Evolutionary conservation across 2,329 filamentous ascomycete species (phyloP), one percentile per base, ranked within the genome.

Genomic region (Verticillium nubilum): DNA sequence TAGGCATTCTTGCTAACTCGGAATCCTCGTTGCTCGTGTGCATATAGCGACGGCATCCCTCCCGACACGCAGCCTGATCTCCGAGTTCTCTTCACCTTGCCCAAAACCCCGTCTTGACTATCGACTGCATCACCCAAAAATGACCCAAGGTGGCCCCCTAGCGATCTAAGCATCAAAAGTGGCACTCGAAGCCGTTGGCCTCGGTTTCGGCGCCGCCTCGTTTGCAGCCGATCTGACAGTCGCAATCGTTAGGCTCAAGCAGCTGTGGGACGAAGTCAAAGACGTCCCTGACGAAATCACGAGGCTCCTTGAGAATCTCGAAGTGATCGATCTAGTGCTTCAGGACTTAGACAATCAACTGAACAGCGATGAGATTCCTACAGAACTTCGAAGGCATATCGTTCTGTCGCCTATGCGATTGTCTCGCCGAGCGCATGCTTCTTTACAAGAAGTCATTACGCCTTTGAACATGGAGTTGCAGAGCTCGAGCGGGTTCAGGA

Each of bases 191-290:
- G 37, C 37, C 37, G 23, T 47, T 10, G 37, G n/a, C 5, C 7
- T 47, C 9, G 37, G 37, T 19, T 12, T 47, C n/a, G 37, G 37
- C 37, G 37, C 37, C 37, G 37, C 37, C n/a, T 23, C 37, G 10
- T 47, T 23, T 7, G 37, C 37, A 12, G 37, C 37, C 37, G 37
- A 47, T 25, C 37, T 47, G n/a, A 47, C 37, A 23, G n/a, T 47
- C 9, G 37, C 37, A 7, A 17, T 58, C 4, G 1, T 62, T 9
- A 61, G 54, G 28, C 5, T 63, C 25, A 58, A 62, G n/a, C 31
- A 54, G 13, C 19, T 63, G 1, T 62, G 57, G 56, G 19, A 60
- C 28, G 60, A 63, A 19, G 56, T 60, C 33, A 54, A 60, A 15
- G 60, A 63, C 3, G 33, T 56, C 12, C 60, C 58, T 3, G 53